Conservation (phyloP, 441 rosid genomes). For the Theobroma grandiflorum region DNA sequence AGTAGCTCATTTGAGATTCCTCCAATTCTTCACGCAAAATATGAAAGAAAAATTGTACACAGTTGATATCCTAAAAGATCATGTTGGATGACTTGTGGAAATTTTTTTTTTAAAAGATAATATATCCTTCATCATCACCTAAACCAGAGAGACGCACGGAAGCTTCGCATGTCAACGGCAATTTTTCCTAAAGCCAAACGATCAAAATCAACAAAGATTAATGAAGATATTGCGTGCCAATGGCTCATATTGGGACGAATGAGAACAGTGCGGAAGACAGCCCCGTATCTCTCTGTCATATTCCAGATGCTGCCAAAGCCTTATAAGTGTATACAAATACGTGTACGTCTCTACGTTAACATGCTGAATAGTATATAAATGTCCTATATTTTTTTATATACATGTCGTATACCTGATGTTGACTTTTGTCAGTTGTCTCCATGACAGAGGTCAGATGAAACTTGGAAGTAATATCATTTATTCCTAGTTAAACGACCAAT, state of each 20-base stretch:
- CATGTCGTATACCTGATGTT: background rate
- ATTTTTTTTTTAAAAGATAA: background rate
- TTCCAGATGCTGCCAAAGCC: too few species aligned
- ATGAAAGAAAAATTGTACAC: too few species aligned
- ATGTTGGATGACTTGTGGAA: background rate
- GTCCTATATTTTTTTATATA: background rate
- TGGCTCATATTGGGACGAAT: background rate
- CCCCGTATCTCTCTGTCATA: background rate
- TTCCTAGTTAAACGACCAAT: background rate
- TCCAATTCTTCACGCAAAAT: too few species aligned
- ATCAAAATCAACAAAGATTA: background rate
- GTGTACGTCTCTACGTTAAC: background rate
- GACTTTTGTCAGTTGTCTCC: background rate
- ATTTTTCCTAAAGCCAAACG: background rate
- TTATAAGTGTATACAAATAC: background rate
- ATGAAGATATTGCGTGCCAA: background rate
- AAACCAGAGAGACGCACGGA: background rate
- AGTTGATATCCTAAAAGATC: too few species aligned
- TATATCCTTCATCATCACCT: background rate
- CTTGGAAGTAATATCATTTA: background rate
- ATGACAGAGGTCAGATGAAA: background rate
- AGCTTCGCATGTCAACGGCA: conserved; percentile 12
- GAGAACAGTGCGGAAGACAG: background rate
- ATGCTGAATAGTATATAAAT: background rate
- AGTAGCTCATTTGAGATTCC: too few species aligned